phyloP scores from a whole-genome alignment of 1,284 basidiomycete genomes.

The Cryptococcus maquisensis region DNA sequence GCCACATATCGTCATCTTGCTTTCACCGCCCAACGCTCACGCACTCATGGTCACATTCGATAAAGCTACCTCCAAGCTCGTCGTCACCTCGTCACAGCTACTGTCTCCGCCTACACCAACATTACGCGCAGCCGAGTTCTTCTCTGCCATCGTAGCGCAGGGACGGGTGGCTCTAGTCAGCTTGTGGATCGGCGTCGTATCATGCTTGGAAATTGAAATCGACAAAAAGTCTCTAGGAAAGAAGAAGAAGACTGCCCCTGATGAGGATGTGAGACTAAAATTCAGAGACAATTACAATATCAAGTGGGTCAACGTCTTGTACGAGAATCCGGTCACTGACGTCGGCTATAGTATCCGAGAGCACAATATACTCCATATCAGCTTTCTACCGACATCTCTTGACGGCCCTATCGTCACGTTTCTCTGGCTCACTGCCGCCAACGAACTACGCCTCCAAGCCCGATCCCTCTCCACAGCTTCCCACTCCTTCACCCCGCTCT shows the following conservation, averaged over 20 bases:
- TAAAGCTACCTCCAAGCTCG: slow-evolving; percentile 17
- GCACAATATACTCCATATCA: slow-evolving; percentile 65
- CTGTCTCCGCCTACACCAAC: slow-evolving; percentile 36
- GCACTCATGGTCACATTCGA: slow-evolving; percentile 37
- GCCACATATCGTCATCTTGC: slow-evolving; percentile 42
- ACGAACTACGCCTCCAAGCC: slow-evolving; percentile 59
- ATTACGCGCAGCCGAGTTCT: slow-evolving; percentile 44
- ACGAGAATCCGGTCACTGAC: background rate
- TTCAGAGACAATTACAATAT: slow-evolving; percentile 44
- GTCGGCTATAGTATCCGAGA: slow-evolving; percentile 60
- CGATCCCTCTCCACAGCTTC: slow-evolving; percentile 60
- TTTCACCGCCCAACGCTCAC: slow-evolving; percentile 41
- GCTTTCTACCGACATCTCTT: slow-evolving; percentile 57
- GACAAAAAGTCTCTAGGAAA: slow-evolving; percentile 37
- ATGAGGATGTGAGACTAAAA: slow-evolving; percentile 21
- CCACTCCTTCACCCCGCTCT: slow-evolving; percentile 46
- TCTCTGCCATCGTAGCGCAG: slow-evolving; percentile 34
- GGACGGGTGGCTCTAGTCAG: slow-evolving; percentile 33
- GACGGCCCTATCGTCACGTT: slow-evolving; percentile 60
- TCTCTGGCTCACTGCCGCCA: slow-evolving; percentile 49
- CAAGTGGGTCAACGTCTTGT: slow-evolving; percentile 34
- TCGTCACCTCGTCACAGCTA: slow-evolving; percentile 29
- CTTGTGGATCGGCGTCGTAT: slow-evolving; percentile 46
- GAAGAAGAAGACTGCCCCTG: slow-evolving; percentile 14
- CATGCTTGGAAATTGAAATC: slow-evolving; percentile 39